Evolutionary conservation across 2,329 filamentous ascomycete species (phyloP).

Genomic region (Penicillium sp.): DNA sequence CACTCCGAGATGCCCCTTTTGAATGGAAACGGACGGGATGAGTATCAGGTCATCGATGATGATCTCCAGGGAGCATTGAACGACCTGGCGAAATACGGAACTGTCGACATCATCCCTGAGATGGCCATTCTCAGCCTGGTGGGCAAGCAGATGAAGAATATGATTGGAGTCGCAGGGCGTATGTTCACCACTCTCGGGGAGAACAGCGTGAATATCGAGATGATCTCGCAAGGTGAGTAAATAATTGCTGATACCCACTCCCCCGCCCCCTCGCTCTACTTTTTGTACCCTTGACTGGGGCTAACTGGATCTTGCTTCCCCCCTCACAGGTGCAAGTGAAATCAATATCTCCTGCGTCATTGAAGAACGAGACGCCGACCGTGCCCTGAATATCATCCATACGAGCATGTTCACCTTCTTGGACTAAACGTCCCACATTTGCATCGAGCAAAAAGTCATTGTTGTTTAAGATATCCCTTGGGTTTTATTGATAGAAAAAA

Average conservation of each 20-base stretch:
- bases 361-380: conserved; percentile 81
- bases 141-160: conserved; percentile 95
- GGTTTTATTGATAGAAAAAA: conserved; percentile 21
- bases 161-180: conserved; percentile 85
- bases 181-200: conserved; percentile 96
- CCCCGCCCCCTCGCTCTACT: conserved; percentile 4
- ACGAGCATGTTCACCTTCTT: conserved; percentile 96
- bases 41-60: conserved; percentile 57
- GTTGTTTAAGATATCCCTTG: conserved; percentile 28
- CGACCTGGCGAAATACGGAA: conserved; percentile 76
- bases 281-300: conserved; percentile 8
- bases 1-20: conserved; percentile 68
- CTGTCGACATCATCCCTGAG: conserved; percentile 82
- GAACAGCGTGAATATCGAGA: conserved; percentile 94
- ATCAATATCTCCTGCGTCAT: conserved; percentile 99
- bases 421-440: conserved; percentile 52
- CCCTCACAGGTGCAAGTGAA: conserved; percentile 76
- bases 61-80: conserved; percentile 64
- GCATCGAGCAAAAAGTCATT: conserved; percentile 15
- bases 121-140: conserved; percentile 97
- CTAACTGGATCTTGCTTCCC: conserved; percentile 17
- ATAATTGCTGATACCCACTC: conserved; percentile 11
- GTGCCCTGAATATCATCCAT: conserved; percentile 93
- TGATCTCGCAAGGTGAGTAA: conserved; percentile 90
- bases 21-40: conserved; percentile 47